Conservation (phyloP, 352 stramenopile genomes). For the Phytophthora pinifolia region DNA sequence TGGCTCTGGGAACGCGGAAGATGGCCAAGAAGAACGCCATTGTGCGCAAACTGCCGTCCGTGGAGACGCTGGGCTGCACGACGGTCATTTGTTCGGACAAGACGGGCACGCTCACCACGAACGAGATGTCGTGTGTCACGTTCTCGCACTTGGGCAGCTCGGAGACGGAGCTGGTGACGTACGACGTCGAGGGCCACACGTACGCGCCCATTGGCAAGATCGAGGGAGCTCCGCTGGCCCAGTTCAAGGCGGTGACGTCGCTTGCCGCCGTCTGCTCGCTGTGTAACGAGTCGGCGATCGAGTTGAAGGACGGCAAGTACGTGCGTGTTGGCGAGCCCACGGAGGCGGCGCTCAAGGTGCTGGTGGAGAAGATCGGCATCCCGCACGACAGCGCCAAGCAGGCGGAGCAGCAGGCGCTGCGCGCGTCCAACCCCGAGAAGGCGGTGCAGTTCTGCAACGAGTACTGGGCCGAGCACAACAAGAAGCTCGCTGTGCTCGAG, state of each 20-base stretch:
- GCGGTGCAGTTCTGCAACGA: slow-evolving; percentile 87
- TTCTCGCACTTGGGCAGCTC: slow-evolving; percentile 68
- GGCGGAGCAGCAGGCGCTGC: slow-evolving; percentile 58
- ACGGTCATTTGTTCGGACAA: slow-evolving; percentile 94
- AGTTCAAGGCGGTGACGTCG: slow-evolving; percentile 79
- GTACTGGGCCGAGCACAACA: slow-evolving; percentile 76
- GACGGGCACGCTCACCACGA: slow-evolving; percentile 97
- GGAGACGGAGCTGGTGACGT: slow-evolving; percentile 85
- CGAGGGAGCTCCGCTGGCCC: slow-evolving; percentile 39
- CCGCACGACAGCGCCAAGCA: slow-evolving; percentile 61
- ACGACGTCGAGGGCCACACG: slow-evolving; percentile 92
- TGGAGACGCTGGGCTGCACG: slow-evolving; percentile 98
- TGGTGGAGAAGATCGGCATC: slow-evolving; percentile 95
- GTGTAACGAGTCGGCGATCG: slow-evolving; percentile 96
- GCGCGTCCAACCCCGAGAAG: slow-evolving; percentile 60
- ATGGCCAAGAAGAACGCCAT: slow-evolving; percentile 99
- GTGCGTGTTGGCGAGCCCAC: slow-evolving; percentile 95
- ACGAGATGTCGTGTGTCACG: slow-evolving; percentile 95
- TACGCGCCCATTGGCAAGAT: slow-evolving; percentile 91
- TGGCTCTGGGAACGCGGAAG: slow-evolving; percentile 93
- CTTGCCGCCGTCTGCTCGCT: slow-evolving; percentile 92
- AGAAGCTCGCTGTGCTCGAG: slow-evolving; percentile 94
- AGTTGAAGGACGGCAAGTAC: slow-evolving; percentile 89
- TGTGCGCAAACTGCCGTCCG: slow-evolving; percentile 96
- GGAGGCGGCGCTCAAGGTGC: slow-evolving; percentile 95